Evolutionary conservation across 2,329 filamentous ascomycete species (phyloP).

Genomic region (Trichoderma guizhouense): DNA sequence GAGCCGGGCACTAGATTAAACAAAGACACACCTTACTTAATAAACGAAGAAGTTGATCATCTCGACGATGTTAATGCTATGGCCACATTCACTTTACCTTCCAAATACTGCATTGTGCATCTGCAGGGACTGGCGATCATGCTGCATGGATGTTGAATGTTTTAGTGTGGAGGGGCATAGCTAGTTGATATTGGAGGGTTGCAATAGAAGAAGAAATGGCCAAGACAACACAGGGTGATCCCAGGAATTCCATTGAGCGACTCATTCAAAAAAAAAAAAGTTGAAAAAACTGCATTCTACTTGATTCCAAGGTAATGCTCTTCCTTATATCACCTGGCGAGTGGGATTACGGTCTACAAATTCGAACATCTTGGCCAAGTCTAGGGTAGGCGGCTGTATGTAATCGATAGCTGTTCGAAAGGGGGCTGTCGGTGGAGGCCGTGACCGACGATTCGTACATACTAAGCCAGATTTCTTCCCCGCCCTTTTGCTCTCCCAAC

Average conservation of each 20-base stretch:
- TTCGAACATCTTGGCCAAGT: neutral
- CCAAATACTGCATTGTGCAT: neutral
- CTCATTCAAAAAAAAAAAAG: neutral
- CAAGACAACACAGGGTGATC: neutral
- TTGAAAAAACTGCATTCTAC: neutral
- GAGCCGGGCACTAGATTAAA: neutral
- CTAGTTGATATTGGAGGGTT: neutral
- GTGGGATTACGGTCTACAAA: neutral
- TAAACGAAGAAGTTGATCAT: neutral
- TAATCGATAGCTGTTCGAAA: neutral
- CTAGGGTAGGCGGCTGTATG: neutral
- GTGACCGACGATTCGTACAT: conserved; percentile 8
- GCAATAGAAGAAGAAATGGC: neutral
- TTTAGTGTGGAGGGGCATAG: neutral
- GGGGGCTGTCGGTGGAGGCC: conserved; percentile 13
- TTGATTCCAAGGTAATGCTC: neutral
- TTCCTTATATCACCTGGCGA: neutral
- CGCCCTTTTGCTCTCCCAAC: conserved; percentile 8
- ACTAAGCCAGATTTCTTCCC: conserved; percentile 9
- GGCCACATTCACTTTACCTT: neutral
- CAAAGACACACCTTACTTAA: neutral
- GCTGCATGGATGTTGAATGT: neutral
- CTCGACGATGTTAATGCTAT: neutral
- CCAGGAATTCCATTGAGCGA: neutral
- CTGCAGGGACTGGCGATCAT: neutral